A percentile compares a stretch with the other conserved stretches of the same genome.
Conservation (phyloP, 2,329 filamentous ascomycete species). For the Colletotrichum tropicicola region DNA sequence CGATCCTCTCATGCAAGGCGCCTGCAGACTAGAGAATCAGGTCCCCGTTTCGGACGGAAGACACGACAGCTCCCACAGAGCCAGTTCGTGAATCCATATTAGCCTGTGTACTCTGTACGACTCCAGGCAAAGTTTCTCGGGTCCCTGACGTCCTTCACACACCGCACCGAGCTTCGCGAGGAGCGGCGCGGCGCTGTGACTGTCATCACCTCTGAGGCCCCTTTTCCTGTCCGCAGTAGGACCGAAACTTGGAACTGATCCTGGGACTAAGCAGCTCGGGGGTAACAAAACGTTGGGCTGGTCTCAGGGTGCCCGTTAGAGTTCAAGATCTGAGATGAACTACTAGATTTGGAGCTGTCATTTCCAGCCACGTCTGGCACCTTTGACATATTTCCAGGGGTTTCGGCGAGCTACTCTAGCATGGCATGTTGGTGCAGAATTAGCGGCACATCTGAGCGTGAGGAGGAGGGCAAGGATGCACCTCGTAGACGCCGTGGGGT, state of each 20-base stretch:
- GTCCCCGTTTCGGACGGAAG: not conserved
- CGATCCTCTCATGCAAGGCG: conserved; percentile 11
- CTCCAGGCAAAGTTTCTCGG: not conserved
- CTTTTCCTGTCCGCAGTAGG: not conserved
- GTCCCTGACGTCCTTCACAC: not conserved
- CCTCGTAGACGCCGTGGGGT: too few relatives aligned
- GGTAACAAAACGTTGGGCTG: not conserved
- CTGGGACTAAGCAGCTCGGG: not conserved
- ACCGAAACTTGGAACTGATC: not conserved
- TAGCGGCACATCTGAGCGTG: conserved; percentile 16
- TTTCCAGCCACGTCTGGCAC: conserved; percentile 3
- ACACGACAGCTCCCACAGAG: not conserved
- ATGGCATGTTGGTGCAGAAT: not conserved
- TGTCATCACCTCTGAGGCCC: not conserved
- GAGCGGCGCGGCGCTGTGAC: not conserved
- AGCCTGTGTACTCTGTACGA: not conserved
- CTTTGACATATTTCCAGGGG: not conserved
- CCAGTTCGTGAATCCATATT: not conserved
- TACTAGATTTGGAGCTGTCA: conserved; percentile 11
- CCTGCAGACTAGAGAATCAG: not conserved
- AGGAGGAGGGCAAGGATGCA: not conserved
- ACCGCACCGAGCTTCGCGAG: not conserved
- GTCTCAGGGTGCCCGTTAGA: conserved; percentile 11
- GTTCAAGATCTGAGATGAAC: conserved; percentile 7
- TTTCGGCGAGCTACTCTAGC: not conserved